These are phyloP conservation scores for Phylloporus scabripes DNA, from an alignment of 768 basidiomycete genomes.

Conservation along the genomic window DNA sequence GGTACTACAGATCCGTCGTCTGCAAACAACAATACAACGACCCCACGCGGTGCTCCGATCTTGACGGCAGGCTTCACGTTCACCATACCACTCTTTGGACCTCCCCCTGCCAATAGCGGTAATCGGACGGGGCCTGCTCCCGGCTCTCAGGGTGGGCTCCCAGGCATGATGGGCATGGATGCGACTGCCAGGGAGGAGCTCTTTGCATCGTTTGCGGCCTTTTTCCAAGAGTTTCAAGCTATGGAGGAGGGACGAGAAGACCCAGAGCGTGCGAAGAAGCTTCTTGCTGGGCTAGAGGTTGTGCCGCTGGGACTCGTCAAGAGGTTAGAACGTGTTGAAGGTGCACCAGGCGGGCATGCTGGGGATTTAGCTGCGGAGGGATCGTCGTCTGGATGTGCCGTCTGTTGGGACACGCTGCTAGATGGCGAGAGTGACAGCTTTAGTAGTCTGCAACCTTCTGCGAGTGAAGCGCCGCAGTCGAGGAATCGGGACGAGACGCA, in stretches of 20 bases:
- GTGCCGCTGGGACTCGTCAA: conserved; percentile 64
- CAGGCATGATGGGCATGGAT: conserved; percentile 16
- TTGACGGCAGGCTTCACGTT: conserved; percentile 32
- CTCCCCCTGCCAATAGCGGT: conserved; percentile 1
- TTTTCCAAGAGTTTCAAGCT: conserved; percentile 26
- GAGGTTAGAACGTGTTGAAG: conserved; percentile 50
- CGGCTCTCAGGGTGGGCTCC: conserved; percentile 2
- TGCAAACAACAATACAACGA: conserved; percentile 20
- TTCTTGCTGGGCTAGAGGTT: conserved; percentile 59
- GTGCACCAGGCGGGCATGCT: conserved; percentile 31
- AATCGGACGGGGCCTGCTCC: conserved; percentile 4
- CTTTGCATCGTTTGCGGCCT: conserved; percentile 22
- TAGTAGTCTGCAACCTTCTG: conserved; percentile 11
- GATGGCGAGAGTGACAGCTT: conserved; percentile 38
- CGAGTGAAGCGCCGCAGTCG: conserved; percentile 1
- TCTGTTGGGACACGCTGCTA: conserved; percentile 71
- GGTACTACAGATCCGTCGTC: conserved; percentile 12
- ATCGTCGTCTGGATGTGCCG: conserved; percentile 50
- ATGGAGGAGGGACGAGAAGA: conserved; percentile 47
- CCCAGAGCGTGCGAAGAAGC: conserved; percentile 58
- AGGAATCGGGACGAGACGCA: conserved; percentile 4
- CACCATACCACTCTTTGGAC: conserved; percentile 31
- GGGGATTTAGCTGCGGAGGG: conserved; percentile 32
- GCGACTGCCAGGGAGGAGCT: conserved; percentile 19
- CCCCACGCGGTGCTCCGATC: conserved; percentile 19